Conservation (phyloP, 306 rosid species). For the Trifolium fragiferum region DNA sequence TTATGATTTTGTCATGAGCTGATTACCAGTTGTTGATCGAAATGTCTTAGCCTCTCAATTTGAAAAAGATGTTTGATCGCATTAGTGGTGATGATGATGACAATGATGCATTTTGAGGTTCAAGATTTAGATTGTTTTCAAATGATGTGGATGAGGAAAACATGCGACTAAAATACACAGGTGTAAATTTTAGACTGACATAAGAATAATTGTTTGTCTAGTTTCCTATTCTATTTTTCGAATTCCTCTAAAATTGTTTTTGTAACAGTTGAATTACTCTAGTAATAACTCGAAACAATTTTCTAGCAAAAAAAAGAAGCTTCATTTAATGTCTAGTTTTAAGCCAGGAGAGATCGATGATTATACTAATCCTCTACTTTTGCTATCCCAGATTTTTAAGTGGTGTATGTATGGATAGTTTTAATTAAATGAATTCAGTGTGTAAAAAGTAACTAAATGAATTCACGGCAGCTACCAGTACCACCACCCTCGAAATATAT, state of each 20-base stretch:
- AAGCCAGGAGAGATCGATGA: not conserved
- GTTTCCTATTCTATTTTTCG: not conserved
- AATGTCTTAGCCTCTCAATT: slow-evolving; percentile 29
- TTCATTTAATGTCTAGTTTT: not conserved
- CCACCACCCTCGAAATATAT: too few relatives aligned
- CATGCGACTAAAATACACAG: slow-evolving; percentile 27
- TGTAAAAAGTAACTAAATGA: too few relatives aligned
- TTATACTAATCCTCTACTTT: not conserved
- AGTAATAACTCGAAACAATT: not conserved
- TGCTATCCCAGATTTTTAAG: not conserved
- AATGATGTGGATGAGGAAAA: slow-evolving; percentile 16
- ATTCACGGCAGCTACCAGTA: too few relatives aligned
- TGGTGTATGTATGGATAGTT: not conserved
- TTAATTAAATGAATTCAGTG: too few relatives aligned
- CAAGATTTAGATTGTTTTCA: slow-evolving; percentile 36
- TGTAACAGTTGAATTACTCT: too few relatives aligned
- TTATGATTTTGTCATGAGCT: slow-evolving; percentile 15
- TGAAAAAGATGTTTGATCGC: slow-evolving; percentile 35
- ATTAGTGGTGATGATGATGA: slow-evolving; percentile 13
- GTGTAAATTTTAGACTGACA: slow-evolving; percentile 40
- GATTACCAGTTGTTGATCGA: slow-evolving; percentile 39
- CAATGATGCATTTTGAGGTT: slow-evolving; percentile 33
- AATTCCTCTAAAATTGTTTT: slow-evolving; percentile 3
- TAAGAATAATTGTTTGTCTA: slow-evolving; percentile 9
- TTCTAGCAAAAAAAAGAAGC: not conserved